Percentiles rank a stretch among this genome's conserved stretches.
Evolutionary conservation across 176 grass and related monocot genomes (phyloP).

Genomic region (Thalia dealbata): DNA sequence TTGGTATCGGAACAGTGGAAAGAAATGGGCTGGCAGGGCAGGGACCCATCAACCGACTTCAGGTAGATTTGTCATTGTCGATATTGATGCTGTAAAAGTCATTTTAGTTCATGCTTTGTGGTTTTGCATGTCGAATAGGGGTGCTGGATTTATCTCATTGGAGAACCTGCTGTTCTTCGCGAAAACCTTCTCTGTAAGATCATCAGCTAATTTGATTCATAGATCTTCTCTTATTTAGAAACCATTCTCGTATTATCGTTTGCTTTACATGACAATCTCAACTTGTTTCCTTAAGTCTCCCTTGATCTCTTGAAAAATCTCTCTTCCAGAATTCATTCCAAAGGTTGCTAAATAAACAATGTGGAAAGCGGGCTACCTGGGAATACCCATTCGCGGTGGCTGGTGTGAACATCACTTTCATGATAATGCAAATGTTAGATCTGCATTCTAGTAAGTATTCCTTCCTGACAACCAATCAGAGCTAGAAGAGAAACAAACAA

Average conservation of each 20-base stretch:
- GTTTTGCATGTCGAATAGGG: conserved; percentile 29
- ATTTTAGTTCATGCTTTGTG: not conserved
- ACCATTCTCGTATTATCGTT: not conserved
- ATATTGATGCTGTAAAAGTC: not conserved
- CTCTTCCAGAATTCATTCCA: conserved; percentile 93
- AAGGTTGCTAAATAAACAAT: conserved; percentile 70
- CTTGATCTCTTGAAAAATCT: no score
- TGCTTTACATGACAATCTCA: not conserved
- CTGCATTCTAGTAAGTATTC: conserved; percentile 60
- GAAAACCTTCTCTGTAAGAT: conserved; percentile 95
- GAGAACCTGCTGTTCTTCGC: conserved; percentile 97
- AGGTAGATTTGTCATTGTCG: conserved; percentile 24
- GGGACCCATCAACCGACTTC: conserved; percentile 95
- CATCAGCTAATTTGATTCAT: not conserved
- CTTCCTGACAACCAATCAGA: not conserved
- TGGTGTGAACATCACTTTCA: conserved; percentile 93
- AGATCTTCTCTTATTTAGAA: not conserved
- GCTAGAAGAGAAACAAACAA: not conserved
- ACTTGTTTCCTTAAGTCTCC: conserved; percentile 14
- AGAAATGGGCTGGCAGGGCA: conserved; percentile 97
- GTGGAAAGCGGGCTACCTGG: conserved; percentile 66
- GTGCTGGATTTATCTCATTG: conserved; percentile 84
- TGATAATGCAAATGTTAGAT: conserved; percentile 99
- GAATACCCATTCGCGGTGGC: conserved; percentile 94
- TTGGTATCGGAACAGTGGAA: conserved; percentile 97